Percentiles rank a stretch among this genome's conserved stretches.
Evolutionary conservation across 805 yeast species (phyloP).

Genomic region (Lipomyces yamadae): DNA sequence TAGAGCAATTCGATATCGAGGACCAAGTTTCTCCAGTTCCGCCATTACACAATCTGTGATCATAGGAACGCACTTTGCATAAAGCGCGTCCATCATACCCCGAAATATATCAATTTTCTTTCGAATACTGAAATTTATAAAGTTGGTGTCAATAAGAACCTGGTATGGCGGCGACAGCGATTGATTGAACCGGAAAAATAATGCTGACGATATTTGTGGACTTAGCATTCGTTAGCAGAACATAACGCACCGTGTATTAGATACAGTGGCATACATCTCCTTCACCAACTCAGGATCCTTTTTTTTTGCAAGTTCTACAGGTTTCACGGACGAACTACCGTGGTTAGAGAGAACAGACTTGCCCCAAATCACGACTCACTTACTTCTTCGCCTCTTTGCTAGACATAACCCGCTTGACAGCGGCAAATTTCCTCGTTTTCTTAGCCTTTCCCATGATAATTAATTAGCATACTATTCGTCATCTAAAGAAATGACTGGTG

Average conservation of each 20-base stretch:
- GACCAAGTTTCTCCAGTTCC: constrained; percentile 94
- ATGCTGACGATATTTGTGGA: constrained; percentile 95
- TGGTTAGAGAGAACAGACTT: constrained; percentile 6
- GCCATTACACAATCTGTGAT: constrained; percentile 98
- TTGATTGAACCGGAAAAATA: constrained; percentile 91
- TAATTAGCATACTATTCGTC: background rate
- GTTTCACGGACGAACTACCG: constrained; percentile 38
- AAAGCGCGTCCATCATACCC: constrained; percentile 95
- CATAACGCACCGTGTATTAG: background rate
- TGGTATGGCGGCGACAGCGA: constrained; percentile 98
- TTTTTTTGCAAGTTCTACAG: constrained; percentile 44
- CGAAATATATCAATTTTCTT: constrained; percentile 93
- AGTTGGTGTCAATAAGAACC: constrained; percentile 93
- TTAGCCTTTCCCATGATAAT: constrained; percentile 88
- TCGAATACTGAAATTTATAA: constrained; percentile 93
- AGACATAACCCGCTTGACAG: constrained; percentile 79
- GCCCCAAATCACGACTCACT: constrained; percentile 37
- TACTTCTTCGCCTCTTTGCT: constrained; percentile 70
- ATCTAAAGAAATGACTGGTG: background rate
- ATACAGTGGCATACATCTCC: constrained; percentile 49
- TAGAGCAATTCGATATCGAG: constrained; percentile 90
- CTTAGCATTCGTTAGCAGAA: constrained; percentile 45
- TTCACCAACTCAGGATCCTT: constrained; percentile 78
- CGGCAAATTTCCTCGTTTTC: constrained; percentile 96
- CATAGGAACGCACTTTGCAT: constrained; percentile 93